A percentile compares a stretch with the other conserved stretches of the same genome.
Conservation (phyloP, 108 stramenopile species). For the Nitzschia putrida region DNA sequence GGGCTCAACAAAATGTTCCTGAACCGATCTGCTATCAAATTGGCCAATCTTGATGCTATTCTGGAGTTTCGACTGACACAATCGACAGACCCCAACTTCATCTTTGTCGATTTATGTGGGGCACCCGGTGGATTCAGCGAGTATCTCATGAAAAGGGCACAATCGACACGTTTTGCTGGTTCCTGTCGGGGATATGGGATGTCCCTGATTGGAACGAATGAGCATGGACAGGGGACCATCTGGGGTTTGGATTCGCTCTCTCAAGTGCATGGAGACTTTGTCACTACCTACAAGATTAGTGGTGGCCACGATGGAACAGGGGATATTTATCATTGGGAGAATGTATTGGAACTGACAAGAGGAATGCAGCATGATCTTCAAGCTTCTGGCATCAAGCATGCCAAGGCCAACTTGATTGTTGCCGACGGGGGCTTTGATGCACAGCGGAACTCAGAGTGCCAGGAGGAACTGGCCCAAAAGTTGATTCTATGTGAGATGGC, state of each 20-base stretch:
- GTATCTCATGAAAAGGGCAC: slow-evolving; percentile 70
- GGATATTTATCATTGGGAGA: slow-evolving; percentile 84
- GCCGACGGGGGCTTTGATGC: slow-evolving; percentile 91
- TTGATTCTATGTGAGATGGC: slow-evolving; percentile 77
- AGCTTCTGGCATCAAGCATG: neutral
- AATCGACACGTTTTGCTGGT: neutral
- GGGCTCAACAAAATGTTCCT: slow-evolving; percentile 51
- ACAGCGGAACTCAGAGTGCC: slow-evolving; percentile 77
- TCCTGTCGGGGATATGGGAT: slow-evolving; percentile 80
- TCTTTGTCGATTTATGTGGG: slow-evolving; percentile 86
- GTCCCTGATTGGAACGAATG: slow-evolving; percentile 71
- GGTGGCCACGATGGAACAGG: slow-evolving; percentile 77
- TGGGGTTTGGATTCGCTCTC: slow-evolving; percentile 57
- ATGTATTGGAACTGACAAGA: slow-evolving; percentile 51
- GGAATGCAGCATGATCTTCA: slow-evolving; percentile 41
- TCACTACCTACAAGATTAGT: slow-evolving; percentile 51
- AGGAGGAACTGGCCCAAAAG: slow-evolving; percentile 73
- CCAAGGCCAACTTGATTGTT: slow-evolving; percentile 68
- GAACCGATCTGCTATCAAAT: slow-evolving; percentile 82
- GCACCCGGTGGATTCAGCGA: slow-evolving; percentile 90
- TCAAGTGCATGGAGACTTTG: slow-evolving; percentile 2
- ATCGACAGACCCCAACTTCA: slow-evolving; percentile 31
- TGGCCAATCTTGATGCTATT: slow-evolving; percentile 80
- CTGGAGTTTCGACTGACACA: slow-evolving; percentile 54
- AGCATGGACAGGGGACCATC: slow-evolving; percentile 64